Evolutionary conservation across 139 green algal genomes (phyloP).

Genomic region (Pseudopediastrum boryanum): DNA sequence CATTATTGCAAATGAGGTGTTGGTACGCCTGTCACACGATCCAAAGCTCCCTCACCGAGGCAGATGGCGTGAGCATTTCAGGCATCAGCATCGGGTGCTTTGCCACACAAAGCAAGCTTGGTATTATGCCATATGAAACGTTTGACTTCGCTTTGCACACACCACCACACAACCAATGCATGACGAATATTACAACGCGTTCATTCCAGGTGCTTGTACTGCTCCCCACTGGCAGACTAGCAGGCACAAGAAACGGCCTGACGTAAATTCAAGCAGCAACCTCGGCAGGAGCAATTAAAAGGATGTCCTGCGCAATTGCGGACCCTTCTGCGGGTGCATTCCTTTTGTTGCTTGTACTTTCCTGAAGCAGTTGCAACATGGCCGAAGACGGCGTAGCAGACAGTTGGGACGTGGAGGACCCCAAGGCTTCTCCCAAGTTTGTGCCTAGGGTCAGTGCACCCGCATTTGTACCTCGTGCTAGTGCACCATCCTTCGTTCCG

Average conservation of each 20-base stretch:
- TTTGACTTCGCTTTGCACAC: too few species aligned
- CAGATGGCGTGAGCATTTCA: too few species aligned
- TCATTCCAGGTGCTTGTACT: too few species aligned
- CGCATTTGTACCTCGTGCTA: constrained; percentile 74
- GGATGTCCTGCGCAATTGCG: neutral
- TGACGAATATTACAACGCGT: too few species aligned
- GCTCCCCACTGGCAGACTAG: too few species aligned
- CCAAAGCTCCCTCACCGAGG: too few species aligned
- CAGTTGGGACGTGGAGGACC: constrained; percentile 23
- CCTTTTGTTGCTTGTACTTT: neutral
- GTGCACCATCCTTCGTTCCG: constrained; percentile 53
- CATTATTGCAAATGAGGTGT: neutral
- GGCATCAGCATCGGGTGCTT: too few species aligned
- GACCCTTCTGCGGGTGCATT: too few species aligned
- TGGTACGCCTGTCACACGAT: too few species aligned
- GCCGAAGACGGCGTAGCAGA: neutral
- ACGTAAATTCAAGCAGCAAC: neutral
- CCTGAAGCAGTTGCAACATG: neutral
- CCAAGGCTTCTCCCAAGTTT: neutral
- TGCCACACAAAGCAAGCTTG: too few species aligned
- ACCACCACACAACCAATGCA: too few species aligned
- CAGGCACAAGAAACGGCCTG: neutral
- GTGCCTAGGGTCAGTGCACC: constrained; percentile 46
- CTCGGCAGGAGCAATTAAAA: neutral
- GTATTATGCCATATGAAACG: too few species aligned